phyloP scores from a whole-genome alignment of 1,284 basidiomycete genomes.

The Schizophyllum commune region DNA sequence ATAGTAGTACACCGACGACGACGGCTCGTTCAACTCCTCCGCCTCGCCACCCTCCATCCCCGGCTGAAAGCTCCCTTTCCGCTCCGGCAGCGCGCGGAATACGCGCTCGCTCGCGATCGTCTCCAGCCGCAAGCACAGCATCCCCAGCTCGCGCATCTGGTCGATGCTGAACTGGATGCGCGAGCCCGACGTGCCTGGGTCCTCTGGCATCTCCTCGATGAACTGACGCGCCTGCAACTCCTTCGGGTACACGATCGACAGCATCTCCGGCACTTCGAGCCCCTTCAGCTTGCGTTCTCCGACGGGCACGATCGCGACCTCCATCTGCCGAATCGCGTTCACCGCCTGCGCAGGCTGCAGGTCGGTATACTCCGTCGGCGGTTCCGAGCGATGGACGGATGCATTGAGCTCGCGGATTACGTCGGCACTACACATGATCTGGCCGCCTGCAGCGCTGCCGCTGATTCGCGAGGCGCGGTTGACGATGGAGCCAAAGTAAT shows the following conservation, averaged over 20 bases:
- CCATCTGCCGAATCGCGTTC: slow-evolving; percentile 70
- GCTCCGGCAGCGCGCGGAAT: slow-evolving; percentile 42
- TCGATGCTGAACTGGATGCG: slow-evolving; percentile 66
- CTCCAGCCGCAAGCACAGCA: slow-evolving; percentile 80
- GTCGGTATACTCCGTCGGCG: slow-evolving; percentile 49
- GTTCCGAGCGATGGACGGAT: slow-evolving; percentile 45
- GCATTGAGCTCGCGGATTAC: slow-evolving; percentile 81
- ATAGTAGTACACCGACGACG: slow-evolving; percentile 32
- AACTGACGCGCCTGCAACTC: slow-evolving; percentile 71
- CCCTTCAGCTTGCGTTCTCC: slow-evolving; percentile 95
- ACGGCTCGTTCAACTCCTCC: slow-evolving; percentile 8
- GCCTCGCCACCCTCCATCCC: slow-evolving; percentile 27
- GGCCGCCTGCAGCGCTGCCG: slow-evolving; percentile 83
- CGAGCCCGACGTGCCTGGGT: slow-evolving; percentile 39
- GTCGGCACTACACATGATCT: slow-evolving; percentile 91
- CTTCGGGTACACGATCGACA: slow-evolving; percentile 81
- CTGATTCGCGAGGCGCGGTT: slow-evolving; percentile 88
- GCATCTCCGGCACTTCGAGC: slow-evolving; percentile 81
- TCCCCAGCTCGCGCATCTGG: slow-evolving; percentile 72
- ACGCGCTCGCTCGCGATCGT: slow-evolving; percentile 64
- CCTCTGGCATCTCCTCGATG: slow-evolving; percentile 41
- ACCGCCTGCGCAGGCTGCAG: slow-evolving; percentile 50
- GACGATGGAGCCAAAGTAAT: slow-evolving; percentile 93
- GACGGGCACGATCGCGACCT: slow-evolving; percentile 67
- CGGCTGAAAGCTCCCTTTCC: slow-evolving; percentile 39